Evolutionary conservation across 2,329 filamentous ascomycete species (phyloP), one percentile per base, ranked within the genome.

Genomic region (Colletotrichum magnum): DNA sequence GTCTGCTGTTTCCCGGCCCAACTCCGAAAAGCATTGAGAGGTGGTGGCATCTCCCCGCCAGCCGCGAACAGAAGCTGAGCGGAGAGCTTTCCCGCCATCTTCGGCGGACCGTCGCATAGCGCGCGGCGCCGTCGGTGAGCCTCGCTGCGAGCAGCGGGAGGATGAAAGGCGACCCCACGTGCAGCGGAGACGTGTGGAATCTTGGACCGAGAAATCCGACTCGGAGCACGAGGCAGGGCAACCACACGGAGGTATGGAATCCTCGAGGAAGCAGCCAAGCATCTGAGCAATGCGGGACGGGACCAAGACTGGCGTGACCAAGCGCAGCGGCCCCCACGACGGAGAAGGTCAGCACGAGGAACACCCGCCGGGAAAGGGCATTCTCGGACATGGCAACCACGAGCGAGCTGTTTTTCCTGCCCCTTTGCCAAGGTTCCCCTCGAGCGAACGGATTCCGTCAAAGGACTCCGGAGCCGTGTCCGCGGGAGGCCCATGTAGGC

Each of bases 301-400:
- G 15, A 41, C 62, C 54, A 57, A 52, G 57, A 39, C 28, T 9
- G 63, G 43, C 45, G 32, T 61, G 45, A 28, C 62, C 62, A 67
- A 26, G 51, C 52, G 57, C 57, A 67, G 62, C 51, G 63, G 51
- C 51, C 36, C 63, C 45, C 67, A 24, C 15, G 39, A 13, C 32
- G 18, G 39, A 5, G 45, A 24, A 24, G 28, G 43, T 39, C 15
- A 36, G 56, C n/a, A 15, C 13, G 58, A 61, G 24, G 36, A 32
- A 45, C 7, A 36, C 13, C 32, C 15, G 48, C 50, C 5, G 16
- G 13, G 26, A 24, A 18, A 13, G 18, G 53, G 12, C 16, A 39
- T 47, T 39, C 18, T 48, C 51, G 56, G 45, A 16, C n/a, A 53
- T 57, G 36, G 36, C 24, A 39, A 24, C 9, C 45, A 36, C 36